These are phyloP conservation scores for Populus ilicifolia DNA, from an alignment of 345 rosid species.

Conservation along the genomic window DNA sequence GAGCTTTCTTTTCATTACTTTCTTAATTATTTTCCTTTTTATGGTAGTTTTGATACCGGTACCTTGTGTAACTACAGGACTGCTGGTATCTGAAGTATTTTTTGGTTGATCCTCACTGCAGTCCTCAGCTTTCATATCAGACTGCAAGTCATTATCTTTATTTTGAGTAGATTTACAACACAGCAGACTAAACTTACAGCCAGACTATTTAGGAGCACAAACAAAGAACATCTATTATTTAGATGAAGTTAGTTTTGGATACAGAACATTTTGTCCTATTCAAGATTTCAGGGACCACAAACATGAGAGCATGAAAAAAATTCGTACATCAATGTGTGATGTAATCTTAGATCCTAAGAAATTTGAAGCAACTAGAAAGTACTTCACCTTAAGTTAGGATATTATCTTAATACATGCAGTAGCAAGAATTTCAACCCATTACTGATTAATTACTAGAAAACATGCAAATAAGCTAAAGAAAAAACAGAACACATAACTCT, in stretches of 20 bases:
- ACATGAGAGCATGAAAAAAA: not conserved
- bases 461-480: not conserved
- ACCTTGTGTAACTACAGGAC: constrained; percentile 35
- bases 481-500: not conserved
- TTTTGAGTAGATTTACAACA: constrained; percentile 15
- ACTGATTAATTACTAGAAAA: not conserved
- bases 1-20: constrained; percentile 75
- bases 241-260: not conserved
- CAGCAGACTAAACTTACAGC: not conserved
- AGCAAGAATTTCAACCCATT: not conserved
- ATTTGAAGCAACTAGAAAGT: not conserved
- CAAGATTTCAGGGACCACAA: not conserved
- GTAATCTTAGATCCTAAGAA: not conserved
- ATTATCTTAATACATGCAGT: not conserved
- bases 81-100: constrained; percentile 39
- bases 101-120: constrained; percentile 41
- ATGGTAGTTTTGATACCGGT: constrained; percentile 47
- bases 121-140: constrained; percentile 41
- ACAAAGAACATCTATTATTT: not conserved
- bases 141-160: constrained; percentile 35
- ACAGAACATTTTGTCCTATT: not conserved
- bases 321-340: not conserved
- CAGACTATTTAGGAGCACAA: not conserved
- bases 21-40: constrained; percentile 73
- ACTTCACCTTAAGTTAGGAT: not conserved